A percentile compares a stretch with the other conserved stretches of the same genome.
phyloP scores from a whole-genome alignment of 345 rosid genomes.

The Dimocarpus longan region DNA sequence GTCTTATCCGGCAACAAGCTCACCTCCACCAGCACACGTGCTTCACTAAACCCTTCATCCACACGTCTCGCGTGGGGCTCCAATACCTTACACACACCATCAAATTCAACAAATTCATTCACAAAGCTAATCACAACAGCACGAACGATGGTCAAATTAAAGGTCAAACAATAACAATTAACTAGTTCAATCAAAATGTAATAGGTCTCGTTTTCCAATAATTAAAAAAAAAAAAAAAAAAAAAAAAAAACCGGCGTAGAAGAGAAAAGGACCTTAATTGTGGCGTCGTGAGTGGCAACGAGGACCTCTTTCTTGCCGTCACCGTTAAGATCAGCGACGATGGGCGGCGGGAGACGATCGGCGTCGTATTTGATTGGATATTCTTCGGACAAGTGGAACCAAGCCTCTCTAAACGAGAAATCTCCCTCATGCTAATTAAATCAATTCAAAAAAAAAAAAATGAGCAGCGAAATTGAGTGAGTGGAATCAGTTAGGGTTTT shows the following conservation, averaged over 20 bases:
- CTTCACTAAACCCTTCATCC: slow-evolving; percentile 92
- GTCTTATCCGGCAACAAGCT: slow-evolving; percentile 82
- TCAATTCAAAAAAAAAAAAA: neutral
- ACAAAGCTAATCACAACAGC: neutral
- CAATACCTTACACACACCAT: slow-evolving; percentile 51
- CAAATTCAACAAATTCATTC: slow-evolving; percentile 8
- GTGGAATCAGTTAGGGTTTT: slow-evolving; percentile 21
- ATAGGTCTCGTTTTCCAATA: neutral
- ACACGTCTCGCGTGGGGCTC: slow-evolving; percentile 84
- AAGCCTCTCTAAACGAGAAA: slow-evolving; percentile 93
- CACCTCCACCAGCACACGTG: slow-evolving; percentile 69
- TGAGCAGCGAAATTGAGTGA: neutral
- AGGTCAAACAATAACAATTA: neutral
- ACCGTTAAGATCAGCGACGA: slow-evolving; percentile 91
- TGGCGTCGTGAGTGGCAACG: slow-evolving; percentile 90
- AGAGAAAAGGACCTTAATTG: slow-evolving; percentile 72
- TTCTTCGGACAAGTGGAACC: slow-evolving; percentile 85
- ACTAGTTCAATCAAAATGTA: neutral
- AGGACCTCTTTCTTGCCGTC: slow-evolving; percentile 92
- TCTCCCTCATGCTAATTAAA: slow-evolving; percentile 83
- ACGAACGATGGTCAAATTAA: neutral
- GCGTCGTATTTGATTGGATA: slow-evolving; percentile 84
- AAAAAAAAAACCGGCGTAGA: neutral
- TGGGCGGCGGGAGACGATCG: slow-evolving; percentile 91
- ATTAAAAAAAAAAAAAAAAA: neutral